Evolutionary conservation across 306 rosid species (phyloP), one percentile per base, ranked within the genome.

Genomic region (Glycine latifolia): DNA sequence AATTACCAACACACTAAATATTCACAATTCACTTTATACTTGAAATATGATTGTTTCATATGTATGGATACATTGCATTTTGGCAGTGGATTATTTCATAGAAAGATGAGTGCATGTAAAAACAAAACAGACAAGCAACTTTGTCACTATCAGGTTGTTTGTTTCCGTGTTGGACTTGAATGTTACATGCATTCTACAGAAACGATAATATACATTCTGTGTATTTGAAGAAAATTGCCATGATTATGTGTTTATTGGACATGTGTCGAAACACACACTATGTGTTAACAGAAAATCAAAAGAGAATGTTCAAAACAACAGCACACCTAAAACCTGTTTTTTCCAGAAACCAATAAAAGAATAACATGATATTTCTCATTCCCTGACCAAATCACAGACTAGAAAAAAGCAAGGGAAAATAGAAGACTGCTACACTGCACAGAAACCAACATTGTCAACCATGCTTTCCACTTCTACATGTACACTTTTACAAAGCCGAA

Each of bases 81-180:
- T 35, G 3, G 14, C 8, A 33, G 15, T 33, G 63, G 31, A 12
- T 31, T 67, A 11, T 16, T 12, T 10, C 7, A 66, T 55, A 31
- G 9, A 52, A n/a, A 70, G 43, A 16, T 44, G 61, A 75, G 73
- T 55, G 46, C 55, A 16, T 75, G 76, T 82, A 67, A 8, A 75
- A 56, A 67, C 68, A 20, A 74, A 53, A 10, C 14, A 63, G 15
- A 77, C 75, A 54, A 60, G 39, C 47, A 61, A 71, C 20, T 65
- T 2, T 14, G 10, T 26, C 70, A 35, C 20, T 3, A 12, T 39
- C 12, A 2, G 69, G 17, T 10, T 58, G 33, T 58, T 58, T 17
- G 65, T 58, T 17, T 58, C 33, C 2, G 10, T 3, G 35, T 58
- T 35, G 1, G 10, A 0, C 4, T 58, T 58, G 35, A 15, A n/a